Conservation (phyloP, 2,329 filamentous ascomycete genomes). For the Colletotrichum salicis region DNA sequence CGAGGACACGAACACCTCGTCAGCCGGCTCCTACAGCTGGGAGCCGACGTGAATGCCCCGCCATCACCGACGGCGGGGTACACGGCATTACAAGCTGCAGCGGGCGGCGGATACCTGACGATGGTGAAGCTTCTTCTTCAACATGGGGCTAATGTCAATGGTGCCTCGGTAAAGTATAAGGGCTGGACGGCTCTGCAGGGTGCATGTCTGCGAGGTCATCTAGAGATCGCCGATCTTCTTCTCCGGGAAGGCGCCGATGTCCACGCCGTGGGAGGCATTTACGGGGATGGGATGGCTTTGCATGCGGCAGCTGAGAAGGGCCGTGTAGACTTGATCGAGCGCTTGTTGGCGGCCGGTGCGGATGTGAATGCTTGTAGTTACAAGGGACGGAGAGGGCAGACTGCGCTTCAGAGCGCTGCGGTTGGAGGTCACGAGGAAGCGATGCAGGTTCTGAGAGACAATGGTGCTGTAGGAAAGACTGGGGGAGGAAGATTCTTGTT, state of each 20-base stretch:
- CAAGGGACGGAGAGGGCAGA: not conserved
- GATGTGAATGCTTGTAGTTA: constrained; percentile 44
- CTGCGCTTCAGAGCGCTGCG: not conserved
- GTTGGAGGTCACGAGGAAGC: not conserved
- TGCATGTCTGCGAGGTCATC: constrained; percentile 46
- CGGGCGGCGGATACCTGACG: constrained; percentile 16
- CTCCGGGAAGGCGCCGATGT: constrained; percentile 37
- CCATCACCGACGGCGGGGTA: constrained; percentile 29
- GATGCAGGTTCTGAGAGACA: not conserved
- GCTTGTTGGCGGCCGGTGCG: constrained; percentile 48
- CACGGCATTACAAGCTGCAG: constrained; percentile 40
- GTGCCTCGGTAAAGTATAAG: constrained; percentile 29
- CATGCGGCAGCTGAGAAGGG: constrained; percentile 32
- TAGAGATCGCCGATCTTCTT: constrained; percentile 42
- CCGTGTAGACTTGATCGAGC: constrained; percentile 37
- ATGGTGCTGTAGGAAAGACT: not conserved
- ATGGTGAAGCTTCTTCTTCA: constrained; percentile 34
- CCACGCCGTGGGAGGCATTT: constrained; percentile 36
- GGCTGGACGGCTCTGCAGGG: constrained; percentile 46
- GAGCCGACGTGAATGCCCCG: constrained; percentile 45
- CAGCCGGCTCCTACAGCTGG: constrained; percentile 42
- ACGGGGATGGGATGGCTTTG: constrained; percentile 33
- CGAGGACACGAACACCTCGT: constrained; percentile 42
- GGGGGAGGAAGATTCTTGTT: not conserved
- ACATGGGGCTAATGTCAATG: constrained; percentile 37